Base-by-base conservation (phyloP, 805 yeast genomes). In the Cephaloascus albidus region DNA sequence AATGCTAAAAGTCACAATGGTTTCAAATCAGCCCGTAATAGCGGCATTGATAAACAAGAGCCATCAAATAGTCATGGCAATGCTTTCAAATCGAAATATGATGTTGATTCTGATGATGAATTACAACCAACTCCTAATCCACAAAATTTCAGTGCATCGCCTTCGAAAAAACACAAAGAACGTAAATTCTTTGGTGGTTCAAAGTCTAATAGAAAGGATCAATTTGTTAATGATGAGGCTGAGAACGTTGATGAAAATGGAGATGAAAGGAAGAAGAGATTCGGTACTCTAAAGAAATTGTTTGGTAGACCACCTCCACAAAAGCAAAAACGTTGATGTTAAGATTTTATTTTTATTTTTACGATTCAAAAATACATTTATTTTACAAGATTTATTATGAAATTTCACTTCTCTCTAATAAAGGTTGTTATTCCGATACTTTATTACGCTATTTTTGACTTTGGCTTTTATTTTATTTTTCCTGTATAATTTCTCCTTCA, bases 171-270 rank as follows among this genome's bases (percentile, higher is more conserved):
- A n/a, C n/a, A n/a, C n/a, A n/a, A n/a, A n/a, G n/a, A n/a, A n/a
- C 6, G 28, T 6, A 6, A 23, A 23, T 23, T 23, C 12, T 23
- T 23, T 3, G 41, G 38, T 17, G 58, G 56, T 1, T 72, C 66
- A 55, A 70, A 60, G 41, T 78, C 86, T 1, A 65, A 85, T 47
- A 72, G 78, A 44, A 65, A 63, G 4, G 87, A 81, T 51, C 77
- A 84, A 3, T 85, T 79, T 49, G 78, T 81, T 12, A 85, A 79
- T 35, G 54, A 53, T 12, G 76, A 70, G 17, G 36, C 28, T 47
- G 41, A 10, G 47, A 39, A 42, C 35, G 36, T 36, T 19, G 46
- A 47, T 30, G 36, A 33, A 33, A 40, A 34, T 16, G 41, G 38
- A 32, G 60, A 55, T 47, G 65, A 60, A 42, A 65, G 65, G 58